Conservation (phyloP, 2,329 filamentous ascomycete genomes). For the Aspergillus sp. region DNA sequence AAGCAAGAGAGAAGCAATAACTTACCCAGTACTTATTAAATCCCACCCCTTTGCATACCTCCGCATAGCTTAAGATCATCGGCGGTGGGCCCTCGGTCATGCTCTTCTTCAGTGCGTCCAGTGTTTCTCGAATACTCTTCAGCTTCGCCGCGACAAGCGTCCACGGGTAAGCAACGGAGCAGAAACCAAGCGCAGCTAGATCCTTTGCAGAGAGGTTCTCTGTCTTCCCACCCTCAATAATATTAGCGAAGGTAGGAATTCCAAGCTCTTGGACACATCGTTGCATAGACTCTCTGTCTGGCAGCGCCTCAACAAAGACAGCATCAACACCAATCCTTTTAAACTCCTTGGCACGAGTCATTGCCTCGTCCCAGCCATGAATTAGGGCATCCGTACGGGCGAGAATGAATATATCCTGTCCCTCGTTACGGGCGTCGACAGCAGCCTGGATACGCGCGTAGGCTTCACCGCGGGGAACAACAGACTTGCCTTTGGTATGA, state of each 20-base stretch:
- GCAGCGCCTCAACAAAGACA: slow-evolving; percentile 48
- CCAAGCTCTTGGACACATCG: slow-evolving; percentile 38
- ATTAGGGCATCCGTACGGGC: slow-evolving; percentile 46
- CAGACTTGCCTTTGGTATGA: slow-evolving; percentile 49
- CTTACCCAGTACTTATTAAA: slow-evolving; percentile 45
- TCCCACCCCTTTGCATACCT: slow-evolving; percentile 49
- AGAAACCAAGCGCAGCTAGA: slow-evolving; percentile 41
- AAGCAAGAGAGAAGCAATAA: too few species aligned
- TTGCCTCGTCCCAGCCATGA: slow-evolving; percentile 46
- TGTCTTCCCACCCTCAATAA: slow-evolving; percentile 45
- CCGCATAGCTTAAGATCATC: slow-evolving; percentile 44
- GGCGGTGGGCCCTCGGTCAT: slow-evolving; percentile 47
- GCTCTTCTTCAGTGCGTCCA: slow-evolving; percentile 42
- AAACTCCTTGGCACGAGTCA: slow-evolving; percentile 44
- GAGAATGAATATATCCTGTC: slow-evolving; percentile 48
- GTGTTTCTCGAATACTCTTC: slow-evolving; percentile 37
- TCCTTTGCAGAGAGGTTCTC: slow-evolving; percentile 44
- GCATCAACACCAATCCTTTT: slow-evolving; percentile 46
- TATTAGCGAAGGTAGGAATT: slow-evolving; percentile 46
- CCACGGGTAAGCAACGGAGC: slow-evolving; percentile 47
- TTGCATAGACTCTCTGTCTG: slow-evolving; percentile 42
- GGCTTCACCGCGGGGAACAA: slow-evolving; percentile 48
- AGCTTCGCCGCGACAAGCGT: slow-evolving; percentile 47
- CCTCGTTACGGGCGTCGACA: slow-evolving; percentile 47
- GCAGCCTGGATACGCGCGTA: slow-evolving; percentile 50